Base-by-base conservation (phyloP, 495 filamentous ascomycete genomes). In the Penicillium cinerascens region DNA sequence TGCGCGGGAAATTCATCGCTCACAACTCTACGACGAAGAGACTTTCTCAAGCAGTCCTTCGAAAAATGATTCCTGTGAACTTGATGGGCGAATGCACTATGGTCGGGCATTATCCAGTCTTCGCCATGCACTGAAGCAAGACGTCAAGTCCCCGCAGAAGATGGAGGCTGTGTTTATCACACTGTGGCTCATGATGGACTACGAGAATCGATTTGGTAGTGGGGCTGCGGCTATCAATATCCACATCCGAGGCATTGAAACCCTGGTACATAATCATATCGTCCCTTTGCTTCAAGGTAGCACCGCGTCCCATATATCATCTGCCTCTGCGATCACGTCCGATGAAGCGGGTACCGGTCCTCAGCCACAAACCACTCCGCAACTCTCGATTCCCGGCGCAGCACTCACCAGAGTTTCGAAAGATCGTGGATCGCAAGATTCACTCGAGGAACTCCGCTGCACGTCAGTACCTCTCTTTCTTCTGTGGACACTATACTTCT, bases 101-200 rank as follows among this genome's bases (percentile, higher is more conserved):
- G 67, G 67, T 11, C 55, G 64, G 21, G 68, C 68, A 15, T 41
- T 71, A 13, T 62, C 66, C 4, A 59, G 56, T 18, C 61, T 71
- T 0, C 64, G 64, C 10, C 58, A 67, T 42, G 66, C 61, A 17
- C 42, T 71, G 36, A 62, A 61, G 42, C 55, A 59, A 7, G 66
- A 64, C 11, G 66, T 64, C 3, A 67, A 64, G 25, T 48, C 66
- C 1, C 56, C 64, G 10, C 58, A 59, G 17, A 53, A 65, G 16
- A 52, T 67, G 4, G 68, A 71, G 25, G 64, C 66, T 6, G 66
- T 67, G 6, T 69, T 69, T 33, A 65, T 71, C 39, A 71, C 68
- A 0, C 33, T 71, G 11, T 71, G 66, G 66, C 42, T 69, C 41
- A 66, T 71, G 66, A 61, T 71, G 15, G 68, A 69, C 44, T 71